These are phyloP conservation scores for Sphaerulina vaccinii DNA, from an alignment of 2,329 filamentous ascomycete genomes.

Conservation along the genomic window DNA sequence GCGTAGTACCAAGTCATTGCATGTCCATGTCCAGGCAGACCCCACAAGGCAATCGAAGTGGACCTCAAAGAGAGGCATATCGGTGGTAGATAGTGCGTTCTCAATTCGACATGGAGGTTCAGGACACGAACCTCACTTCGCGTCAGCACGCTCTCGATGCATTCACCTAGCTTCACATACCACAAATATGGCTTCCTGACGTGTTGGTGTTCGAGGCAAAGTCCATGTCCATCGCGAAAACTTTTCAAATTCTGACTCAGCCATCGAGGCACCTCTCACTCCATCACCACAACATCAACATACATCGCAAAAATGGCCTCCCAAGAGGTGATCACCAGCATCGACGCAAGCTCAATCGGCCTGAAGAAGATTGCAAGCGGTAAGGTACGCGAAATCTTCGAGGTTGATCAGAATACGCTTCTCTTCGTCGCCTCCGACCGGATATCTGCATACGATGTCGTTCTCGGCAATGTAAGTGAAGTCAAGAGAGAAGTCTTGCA, in stretches of 20 bases:
- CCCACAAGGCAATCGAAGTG: too few species aligned
- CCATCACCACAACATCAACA: not conserved
- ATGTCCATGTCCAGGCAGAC: too few species aligned
- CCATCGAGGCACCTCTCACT: not conserved
- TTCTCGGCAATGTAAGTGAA: slow-evolving; percentile 69
- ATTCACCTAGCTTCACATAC: too few species aligned
- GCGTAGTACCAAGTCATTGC: too few species aligned
- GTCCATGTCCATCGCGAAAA: not conserved
- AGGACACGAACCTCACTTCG: too few species aligned
- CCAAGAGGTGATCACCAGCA: slow-evolving; percentile 3
- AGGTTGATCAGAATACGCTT: slow-evolving; percentile 66
- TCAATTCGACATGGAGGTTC: too few species aligned
- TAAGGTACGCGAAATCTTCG: slow-evolving; percentile 82
- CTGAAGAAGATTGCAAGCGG: slow-evolving; percentile 56
- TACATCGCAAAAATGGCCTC: slow-evolving; percentile 10
- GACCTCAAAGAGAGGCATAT: too few species aligned
- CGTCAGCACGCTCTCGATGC: too few species aligned
- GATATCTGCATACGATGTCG: slow-evolving; percentile 92
- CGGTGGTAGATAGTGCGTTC: too few species aligned
- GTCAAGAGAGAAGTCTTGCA: not conserved
- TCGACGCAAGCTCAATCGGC: slow-evolving; percentile 24
- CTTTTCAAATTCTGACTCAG: not conserved
- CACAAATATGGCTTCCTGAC: too few species aligned
- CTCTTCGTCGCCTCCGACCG: slow-evolving; percentile 86
- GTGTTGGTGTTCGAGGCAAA: not conserved